Percentiles rank a stretch among this genome's conserved stretches.
Conservation (phyloP, 192 early-diverging fungal species). For the Podila epicladia region DNA sequence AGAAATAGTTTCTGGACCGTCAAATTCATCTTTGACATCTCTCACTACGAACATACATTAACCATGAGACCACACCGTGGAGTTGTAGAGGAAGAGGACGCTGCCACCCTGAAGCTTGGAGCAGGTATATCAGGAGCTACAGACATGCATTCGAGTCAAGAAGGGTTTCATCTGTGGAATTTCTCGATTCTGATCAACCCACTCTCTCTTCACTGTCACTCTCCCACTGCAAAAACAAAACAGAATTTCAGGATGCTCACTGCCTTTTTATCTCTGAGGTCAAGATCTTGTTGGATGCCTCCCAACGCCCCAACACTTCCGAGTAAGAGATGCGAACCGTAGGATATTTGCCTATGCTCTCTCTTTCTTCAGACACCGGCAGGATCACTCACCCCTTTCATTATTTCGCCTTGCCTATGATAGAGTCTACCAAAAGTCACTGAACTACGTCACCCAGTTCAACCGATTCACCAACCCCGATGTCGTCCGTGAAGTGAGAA, state of each 20-base stretch:
- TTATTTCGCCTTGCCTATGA: background rate
- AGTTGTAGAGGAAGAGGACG: conserved; percentile 70
- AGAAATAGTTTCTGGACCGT: too few species aligned
- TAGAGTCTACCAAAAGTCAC: conserved; percentile 84
- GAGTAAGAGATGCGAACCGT: conserved; percentile 23
- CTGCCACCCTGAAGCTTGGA: conserved; percentile 66
- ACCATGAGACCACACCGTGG: conserved; percentile 57
- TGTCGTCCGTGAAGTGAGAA: conserved; percentile 85
- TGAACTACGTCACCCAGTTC: conserved; percentile 88
- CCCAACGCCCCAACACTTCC: conserved; percentile 59
- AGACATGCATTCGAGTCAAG: background rate
- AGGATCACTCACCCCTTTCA: background rate
- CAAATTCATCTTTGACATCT: too few species aligned
- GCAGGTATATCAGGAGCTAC: conserved; percentile 55
- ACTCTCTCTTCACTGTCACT: background rate
- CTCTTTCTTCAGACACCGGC: too few species aligned
- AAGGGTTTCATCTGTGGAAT: background rate
- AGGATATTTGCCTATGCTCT: too few species aligned
- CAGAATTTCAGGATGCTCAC: conserved; percentile 75
- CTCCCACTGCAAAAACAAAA: background rate
- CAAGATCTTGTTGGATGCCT: conserved; percentile 73
- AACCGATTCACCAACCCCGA: conserved; percentile 87
- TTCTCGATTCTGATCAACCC: too few species aligned
- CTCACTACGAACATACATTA: background rate
- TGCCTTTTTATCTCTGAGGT: conserved; percentile 80